phyloP scores from a whole-genome alignment of 257 asterid genomes.

The Fraxinus anomala region DNA sequence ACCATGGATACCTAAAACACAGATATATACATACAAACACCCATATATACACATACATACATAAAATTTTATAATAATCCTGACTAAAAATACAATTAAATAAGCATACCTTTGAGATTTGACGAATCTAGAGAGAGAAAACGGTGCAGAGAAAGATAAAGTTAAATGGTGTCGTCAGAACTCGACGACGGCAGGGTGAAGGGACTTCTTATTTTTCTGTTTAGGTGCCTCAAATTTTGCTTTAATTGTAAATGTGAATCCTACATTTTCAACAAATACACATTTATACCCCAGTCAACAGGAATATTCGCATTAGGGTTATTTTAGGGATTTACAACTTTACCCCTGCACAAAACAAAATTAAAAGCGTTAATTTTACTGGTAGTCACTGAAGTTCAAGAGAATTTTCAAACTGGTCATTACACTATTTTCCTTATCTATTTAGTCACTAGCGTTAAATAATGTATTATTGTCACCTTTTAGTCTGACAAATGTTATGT shows the following conservation, averaged over 20 bases:
- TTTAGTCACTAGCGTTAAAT: too few relatives aligned
- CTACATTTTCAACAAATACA: constrained; percentile 1
- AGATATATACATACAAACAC: neutral
- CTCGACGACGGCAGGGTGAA: constrained; percentile 7
- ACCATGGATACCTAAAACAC: neutral
- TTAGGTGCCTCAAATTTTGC: neutral
- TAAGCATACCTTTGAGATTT: neutral
- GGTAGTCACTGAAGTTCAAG: neutral
- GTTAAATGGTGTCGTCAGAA: neutral
- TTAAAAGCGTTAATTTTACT: neutral
- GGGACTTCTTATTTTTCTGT: neutral
- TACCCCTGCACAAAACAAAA: neutral
- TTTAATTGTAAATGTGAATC: neutral
- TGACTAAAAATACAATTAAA: neutral
- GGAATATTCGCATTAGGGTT: constrained; percentile 4
- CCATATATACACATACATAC: neutral
- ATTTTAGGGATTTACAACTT: neutral
- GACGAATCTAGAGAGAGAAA: neutral
- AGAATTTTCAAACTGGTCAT: neutral
- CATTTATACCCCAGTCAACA: neutral
- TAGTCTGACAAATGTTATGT: too few relatives aligned
- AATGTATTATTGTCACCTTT: too few relatives aligned
- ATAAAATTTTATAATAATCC: neutral
- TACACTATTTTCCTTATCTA: too few relatives aligned
- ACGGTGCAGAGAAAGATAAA: neutral